phyloP scores from a whole-genome alignment of 148 eudicot species.

The Polygonum aviculare region DNA sequence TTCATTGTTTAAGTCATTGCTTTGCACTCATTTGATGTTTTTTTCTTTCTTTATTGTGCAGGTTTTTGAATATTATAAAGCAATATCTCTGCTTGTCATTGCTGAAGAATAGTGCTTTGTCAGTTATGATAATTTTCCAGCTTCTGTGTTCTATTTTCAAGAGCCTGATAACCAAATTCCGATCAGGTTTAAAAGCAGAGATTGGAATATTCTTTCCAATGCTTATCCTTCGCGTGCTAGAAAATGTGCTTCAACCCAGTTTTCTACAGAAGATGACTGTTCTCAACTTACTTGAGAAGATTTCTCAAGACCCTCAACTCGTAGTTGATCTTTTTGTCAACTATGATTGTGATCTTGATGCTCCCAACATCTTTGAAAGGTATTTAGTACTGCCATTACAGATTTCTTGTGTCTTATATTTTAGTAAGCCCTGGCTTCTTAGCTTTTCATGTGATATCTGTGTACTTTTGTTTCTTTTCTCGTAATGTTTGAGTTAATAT shows the following conservation, averaged over 20 bases:
- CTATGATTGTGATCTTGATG: constrained; percentile 96
- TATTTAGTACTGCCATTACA: constrained; percentile 22
- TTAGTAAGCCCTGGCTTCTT: background rate
- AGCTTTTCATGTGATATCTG: background rate
- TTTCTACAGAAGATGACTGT: constrained; percentile 97
- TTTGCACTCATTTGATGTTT: background rate
- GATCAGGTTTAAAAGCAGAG: constrained; percentile 90
- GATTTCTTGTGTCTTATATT: background rate
- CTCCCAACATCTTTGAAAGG: constrained; percentile 98
- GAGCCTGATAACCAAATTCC: constrained; percentile 63
- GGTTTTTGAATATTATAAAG: constrained; percentile 82
- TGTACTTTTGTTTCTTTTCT: background rate
- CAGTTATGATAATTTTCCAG: constrained; percentile 94
- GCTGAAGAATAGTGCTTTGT: constrained; percentile 89
- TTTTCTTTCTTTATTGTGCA: constrained; percentile 26
- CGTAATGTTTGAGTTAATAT: background rate
- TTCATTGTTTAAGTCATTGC: background rate
- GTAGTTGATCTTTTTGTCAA: constrained; percentile 85
- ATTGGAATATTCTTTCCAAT: constrained; percentile 91
- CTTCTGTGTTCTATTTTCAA: constrained; percentile 84
- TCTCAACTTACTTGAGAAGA: constrained; percentile 80
- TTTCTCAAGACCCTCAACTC: constrained; percentile 80
- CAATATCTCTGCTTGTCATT: constrained; percentile 87
- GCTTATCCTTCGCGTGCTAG: constrained; percentile 93
- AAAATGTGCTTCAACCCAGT: constrained; percentile 94